These are phyloP conservation scores for Debaryomyces udenii DNA, from an alignment of 1,139 yeast genomes.

Conservation along the genomic window DNA sequence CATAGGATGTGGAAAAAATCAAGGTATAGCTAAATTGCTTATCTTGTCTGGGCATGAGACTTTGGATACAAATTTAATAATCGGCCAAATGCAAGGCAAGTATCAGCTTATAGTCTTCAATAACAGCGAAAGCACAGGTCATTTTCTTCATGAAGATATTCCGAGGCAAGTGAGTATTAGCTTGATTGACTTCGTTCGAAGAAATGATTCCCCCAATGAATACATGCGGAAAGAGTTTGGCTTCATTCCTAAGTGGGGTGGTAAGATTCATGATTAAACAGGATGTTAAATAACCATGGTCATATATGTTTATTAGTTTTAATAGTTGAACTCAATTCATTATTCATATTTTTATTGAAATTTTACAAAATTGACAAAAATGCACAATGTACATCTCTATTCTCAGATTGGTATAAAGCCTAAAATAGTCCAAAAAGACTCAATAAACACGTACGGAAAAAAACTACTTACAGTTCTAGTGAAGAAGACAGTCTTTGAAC, in stretches of 20 bases:
- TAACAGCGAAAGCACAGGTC: conserved; percentile 66
- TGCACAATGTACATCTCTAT: not conserved
- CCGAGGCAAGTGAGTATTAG: conserved; percentile 68
- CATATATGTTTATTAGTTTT: not conserved
- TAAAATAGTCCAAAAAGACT: too few relatives aligned
- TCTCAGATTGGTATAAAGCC: too few relatives aligned
- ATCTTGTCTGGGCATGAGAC: conserved; percentile 91
- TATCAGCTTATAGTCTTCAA: conserved; percentile 85
- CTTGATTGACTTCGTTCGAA: conserved; percentile 50
- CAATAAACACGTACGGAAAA: too few relatives aligned
- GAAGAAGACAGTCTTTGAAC: too few relatives aligned
- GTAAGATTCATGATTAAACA: conserved; percentile 34
- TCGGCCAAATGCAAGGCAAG: conserved; percentile 97
- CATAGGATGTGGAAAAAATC: conserved; percentile 32
- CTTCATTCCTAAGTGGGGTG: conserved; percentile 57
- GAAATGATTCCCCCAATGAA: conserved; percentile 44
- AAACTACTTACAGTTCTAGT: too few relatives aligned
- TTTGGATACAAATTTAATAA: conserved; percentile 78
- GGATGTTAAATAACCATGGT: conserved; percentile 3
- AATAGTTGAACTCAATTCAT: not conserved
- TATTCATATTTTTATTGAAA: not conserved
- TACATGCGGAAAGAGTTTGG: conserved; percentile 43
- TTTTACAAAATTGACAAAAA: not conserved
- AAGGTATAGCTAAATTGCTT: conserved; percentile 62
- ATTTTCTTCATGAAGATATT: conserved; percentile 88